Evolutionary conservation across 139 green algal genomes (phyloP).

Genomic region (Pleodorina starrii): DNA sequence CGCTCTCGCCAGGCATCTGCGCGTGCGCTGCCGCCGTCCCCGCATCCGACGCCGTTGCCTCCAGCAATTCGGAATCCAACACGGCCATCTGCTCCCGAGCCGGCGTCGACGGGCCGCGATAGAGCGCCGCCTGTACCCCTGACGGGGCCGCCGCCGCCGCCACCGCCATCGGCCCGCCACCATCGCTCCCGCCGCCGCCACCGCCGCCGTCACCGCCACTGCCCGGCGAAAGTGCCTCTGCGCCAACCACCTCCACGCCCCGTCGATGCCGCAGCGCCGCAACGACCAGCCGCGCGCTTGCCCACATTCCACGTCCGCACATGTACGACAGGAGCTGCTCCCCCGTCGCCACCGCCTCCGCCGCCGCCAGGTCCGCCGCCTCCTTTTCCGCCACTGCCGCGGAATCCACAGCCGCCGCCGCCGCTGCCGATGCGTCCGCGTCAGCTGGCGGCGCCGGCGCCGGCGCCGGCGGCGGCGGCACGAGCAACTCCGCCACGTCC

Average conservation of each 20-base stretch:
- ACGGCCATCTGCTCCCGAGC: no score
- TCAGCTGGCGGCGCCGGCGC: background rate
- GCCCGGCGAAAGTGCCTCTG: background rate
- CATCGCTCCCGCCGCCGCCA: background rate
- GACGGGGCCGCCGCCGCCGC: no score
- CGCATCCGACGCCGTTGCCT: no score
- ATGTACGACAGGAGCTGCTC: conserved; percentile 14
- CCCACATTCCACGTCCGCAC: conserved; percentile 5
- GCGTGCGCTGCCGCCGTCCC: no score
- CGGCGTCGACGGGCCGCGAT: no score
- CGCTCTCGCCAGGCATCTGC: no score
- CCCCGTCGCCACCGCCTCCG: background rate
- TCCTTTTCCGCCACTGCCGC: background rate
- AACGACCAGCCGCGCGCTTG: conserved; percentile 6
- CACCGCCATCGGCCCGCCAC: background rate
- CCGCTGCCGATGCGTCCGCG: background rate
- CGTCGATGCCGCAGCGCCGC: background rate
- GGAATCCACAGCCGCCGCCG: background rate
- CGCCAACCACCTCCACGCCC: conserved; percentile 20
- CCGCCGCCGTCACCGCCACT: no score
- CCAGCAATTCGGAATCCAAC: no score
- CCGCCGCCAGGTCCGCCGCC: background rate
- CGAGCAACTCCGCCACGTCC: background rate
- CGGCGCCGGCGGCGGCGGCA: background rate
- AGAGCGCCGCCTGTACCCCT: background rate